Percentiles rank a stretch among this genome's conserved stretches.
Evolutionary conservation across 345 rosid genomes (phyloP).

Genomic region (Rhodomyrtus tomentosa): DNA sequence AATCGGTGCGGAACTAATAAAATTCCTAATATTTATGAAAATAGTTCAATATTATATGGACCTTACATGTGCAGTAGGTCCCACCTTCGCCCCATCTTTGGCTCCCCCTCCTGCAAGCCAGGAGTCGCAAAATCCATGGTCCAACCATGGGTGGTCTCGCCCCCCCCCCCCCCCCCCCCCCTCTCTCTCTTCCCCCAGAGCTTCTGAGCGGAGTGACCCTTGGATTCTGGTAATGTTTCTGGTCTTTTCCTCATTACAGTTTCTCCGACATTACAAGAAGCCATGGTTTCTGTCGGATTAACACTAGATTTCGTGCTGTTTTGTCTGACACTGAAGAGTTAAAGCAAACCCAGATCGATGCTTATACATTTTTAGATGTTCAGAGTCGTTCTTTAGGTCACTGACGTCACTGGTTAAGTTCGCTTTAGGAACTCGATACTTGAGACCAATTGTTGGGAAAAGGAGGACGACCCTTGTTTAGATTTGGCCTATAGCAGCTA

Average conservation of each 20-base stretch:
- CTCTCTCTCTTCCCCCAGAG: neutral
- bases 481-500: neutral
- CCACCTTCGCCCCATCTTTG: neutral
- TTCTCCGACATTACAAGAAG: neutral
- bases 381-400: neutral
- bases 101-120: neutral
- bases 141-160: neutral
- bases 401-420: neutral
- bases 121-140: neutral
- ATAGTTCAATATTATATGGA: neutral
- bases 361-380: neutral
- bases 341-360: neutral
- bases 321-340: neutral
- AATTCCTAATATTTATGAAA: neutral
- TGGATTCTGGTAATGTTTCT: neutral
- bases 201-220: neutral
- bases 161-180: neutral
- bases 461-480: neutral
- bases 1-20: neutral
- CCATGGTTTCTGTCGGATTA: neutral
- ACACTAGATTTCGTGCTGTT: neutral
- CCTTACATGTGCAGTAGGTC: neutral
- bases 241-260: neutral
- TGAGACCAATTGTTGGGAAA: neutral
- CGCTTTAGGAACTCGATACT: neutral